Percentiles rank a stretch among this genome's conserved stretches.
These are phyloP conservation scores for Emergomyces africanus DNA, from an alignment of 2,329 filamentous ascomycete species.

Conservation along the genomic window DNA sequence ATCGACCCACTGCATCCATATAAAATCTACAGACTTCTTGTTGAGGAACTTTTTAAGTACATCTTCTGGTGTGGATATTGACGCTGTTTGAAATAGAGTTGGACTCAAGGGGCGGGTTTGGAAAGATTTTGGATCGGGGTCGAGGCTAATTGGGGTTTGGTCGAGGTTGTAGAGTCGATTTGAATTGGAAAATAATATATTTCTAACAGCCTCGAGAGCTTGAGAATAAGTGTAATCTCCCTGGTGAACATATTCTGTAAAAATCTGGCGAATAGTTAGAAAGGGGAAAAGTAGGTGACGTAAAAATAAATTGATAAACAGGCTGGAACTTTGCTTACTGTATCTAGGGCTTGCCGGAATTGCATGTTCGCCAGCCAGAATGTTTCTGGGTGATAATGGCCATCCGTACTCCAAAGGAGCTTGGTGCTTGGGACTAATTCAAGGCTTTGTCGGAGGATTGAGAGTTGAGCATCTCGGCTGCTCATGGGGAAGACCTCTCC, in stretches of 20 bases:
- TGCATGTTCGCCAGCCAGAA: conserved; percentile 61
- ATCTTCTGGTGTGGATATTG: neutral
- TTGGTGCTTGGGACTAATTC: conserved; percentile 65
- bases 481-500: conserved; percentile 72
- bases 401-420: conserved; percentile 68
- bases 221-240: conserved; percentile 49
- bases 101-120: neutral
- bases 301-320: neutral
- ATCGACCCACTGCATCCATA: conserved; percentile 68
- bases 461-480: conserved; percentile 62
- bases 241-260: conserved; percentile 54
- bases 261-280: conserved; percentile 34
- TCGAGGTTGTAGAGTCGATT: conserved; percentile 60
- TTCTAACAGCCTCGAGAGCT: conserved; percentile 50
- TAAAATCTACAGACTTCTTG: conserved; percentile 45
- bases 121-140: neutral
- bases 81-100: conserved; percentile 4
- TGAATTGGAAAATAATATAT: conserved; percentile 64
- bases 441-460: conserved; percentile 56
- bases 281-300: neutral
- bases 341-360: conserved; percentile 56
- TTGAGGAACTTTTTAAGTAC: conserved; percentile 36
- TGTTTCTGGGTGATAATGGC: conserved; percentile 66
- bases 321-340: conserved; percentile 34
- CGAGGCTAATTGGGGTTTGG: conserved; percentile 10